phyloP scores from a whole-genome alignment of 2,329 filamentous ascomycete genomes.

The Grosmannia huntii region DNA sequence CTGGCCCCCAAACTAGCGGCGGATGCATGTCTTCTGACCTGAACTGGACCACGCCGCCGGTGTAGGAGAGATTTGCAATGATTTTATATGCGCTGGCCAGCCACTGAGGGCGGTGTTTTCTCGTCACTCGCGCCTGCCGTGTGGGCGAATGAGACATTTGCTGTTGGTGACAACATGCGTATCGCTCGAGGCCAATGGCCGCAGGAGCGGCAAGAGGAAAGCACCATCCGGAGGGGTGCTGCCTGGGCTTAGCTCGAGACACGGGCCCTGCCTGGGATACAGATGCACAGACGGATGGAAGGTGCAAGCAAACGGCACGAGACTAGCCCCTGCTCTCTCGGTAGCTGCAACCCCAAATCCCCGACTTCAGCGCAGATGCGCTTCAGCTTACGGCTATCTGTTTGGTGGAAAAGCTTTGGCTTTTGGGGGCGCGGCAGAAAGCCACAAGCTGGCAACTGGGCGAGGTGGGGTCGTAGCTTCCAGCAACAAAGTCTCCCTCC shows the following conservation, averaged over 20 bases:
- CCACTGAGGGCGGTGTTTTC: background rate
- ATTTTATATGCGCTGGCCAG: background rate
- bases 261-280: background rate
- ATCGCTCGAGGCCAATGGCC: background rate
- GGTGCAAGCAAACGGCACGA: background rate
- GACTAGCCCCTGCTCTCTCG: background rate
- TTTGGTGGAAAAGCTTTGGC: slow-evolving; percentile 2
- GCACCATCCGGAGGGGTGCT: background rate
- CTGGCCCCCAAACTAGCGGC: background rate
- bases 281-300: background rate
- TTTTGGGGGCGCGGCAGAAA: too few species aligned
- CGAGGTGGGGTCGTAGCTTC: too few species aligned
- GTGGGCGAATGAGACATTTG: background rate
- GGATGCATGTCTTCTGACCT: background rate
- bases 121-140: background rate
- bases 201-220: background rate
- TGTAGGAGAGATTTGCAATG: background rate
- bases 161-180: background rate
- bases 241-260: background rate
- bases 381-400: background rate
- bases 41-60: background rate
- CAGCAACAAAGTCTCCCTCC: too few species aligned
- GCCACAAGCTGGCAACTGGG: too few species aligned
- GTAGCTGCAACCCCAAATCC: background rate
- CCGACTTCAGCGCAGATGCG: background rate